phyloP scores from a whole-genome alignment of 495 filamentous ascomycete species.

The Aspergillus avenaceus region DNA sequence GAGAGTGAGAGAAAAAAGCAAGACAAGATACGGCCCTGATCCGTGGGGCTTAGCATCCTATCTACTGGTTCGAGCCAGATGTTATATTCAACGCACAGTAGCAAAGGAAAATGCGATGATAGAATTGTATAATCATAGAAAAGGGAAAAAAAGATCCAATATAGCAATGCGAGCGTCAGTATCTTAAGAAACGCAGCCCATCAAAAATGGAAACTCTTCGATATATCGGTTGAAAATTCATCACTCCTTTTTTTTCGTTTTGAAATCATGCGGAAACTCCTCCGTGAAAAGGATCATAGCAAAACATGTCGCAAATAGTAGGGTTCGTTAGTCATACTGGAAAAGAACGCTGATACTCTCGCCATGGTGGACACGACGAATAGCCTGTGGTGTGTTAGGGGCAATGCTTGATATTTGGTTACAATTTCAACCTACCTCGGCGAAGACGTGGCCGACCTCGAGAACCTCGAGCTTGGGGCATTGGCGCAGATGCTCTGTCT shows the following conservation, averaged over 20 bases:
- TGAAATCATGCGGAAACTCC: conserved; percentile 5
- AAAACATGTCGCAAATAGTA: conserved; percentile 6
- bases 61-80: conserved; percentile 8
- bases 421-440: conserved; percentile 57
- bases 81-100: conserved; percentile 3
- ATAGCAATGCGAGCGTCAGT: conserved; percentile 13
- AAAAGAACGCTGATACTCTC: conserved; percentile 98
- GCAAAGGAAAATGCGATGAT: conserved; percentile 4
- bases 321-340: conserved; percentile 64
- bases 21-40: conserved; percentile 7
- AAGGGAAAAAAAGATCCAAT: conserved; percentile 11
- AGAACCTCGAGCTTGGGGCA: conserved; percentile 89
- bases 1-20: background rate
- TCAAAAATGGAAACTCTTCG: conserved; percentile 7
- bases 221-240: conserved; percentile 21
- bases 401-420: conserved; percentile 11
- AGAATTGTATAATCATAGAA: conserved; percentile 7
- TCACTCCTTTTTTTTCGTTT: conserved; percentile 13
- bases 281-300: conserved; percentile 7
- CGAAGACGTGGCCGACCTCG: conserved; percentile 90
- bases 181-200: conserved; percentile 6
- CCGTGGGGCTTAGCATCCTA: conserved; percentile 10
- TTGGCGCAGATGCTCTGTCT: conserved; percentile 67
- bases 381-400: conserved; percentile 55
- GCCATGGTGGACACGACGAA: conserved; percentile 93